These are phyloP conservation scores for Arxiozyma heterogenica DNA, from an alignment of 1,139 yeast species.

Conservation along the genomic window DNA sequence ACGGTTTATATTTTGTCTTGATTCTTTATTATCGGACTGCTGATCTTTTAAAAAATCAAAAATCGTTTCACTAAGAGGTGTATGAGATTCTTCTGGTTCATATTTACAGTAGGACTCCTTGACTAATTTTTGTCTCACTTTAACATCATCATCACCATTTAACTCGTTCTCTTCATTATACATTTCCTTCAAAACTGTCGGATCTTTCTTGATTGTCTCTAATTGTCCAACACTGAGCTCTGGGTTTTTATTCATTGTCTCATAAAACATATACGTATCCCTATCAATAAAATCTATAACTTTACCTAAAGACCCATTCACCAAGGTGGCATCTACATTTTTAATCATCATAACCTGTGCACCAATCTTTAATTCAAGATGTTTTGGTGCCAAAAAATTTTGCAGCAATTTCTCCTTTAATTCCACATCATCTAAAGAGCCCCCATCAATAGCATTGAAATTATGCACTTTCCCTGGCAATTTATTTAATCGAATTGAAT, in stretches of 20 bases:
- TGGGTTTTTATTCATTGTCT: slow-evolving; percentile 8
- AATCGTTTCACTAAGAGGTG: slow-evolving; percentile 34
- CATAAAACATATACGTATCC: slow-evolving; percentile 40
- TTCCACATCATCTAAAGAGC: slow-evolving; percentile 41
- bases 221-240: slow-evolving; percentile 5
- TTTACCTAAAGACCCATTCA: slow-evolving; percentile 86
- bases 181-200: slow-evolving; percentile 14
- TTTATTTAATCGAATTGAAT: slow-evolving; percentile 43
- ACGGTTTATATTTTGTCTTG: slow-evolving; percentile 28
- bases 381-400: slow-evolving; percentile 66
- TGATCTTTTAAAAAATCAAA: slow-evolving; percentile 43
- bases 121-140: slow-evolving; percentile 15
- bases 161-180: slow-evolving; percentile 16
- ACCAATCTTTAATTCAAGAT: slow-evolving; percentile 57
- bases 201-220: slow-evolving; percentile 14
- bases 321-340: slow-evolving; percentile 76
- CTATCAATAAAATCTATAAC: slow-evolving; percentile 67
- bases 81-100: slow-evolving; percentile 10
- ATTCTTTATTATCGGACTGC: slow-evolving; percentile 29
- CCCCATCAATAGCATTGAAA: slow-evolving; percentile 57
- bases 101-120: slow-evolving; percentile 19
- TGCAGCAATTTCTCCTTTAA: slow-evolving; percentile 39
- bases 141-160: slow-evolving; percentile 8
- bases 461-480: slow-evolving; percentile 42
- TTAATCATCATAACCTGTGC: slow-evolving; percentile 97